Evolutionary conservation across 179 eudicot species (phyloP).

Genomic region (Camellia oleifera): DNA sequence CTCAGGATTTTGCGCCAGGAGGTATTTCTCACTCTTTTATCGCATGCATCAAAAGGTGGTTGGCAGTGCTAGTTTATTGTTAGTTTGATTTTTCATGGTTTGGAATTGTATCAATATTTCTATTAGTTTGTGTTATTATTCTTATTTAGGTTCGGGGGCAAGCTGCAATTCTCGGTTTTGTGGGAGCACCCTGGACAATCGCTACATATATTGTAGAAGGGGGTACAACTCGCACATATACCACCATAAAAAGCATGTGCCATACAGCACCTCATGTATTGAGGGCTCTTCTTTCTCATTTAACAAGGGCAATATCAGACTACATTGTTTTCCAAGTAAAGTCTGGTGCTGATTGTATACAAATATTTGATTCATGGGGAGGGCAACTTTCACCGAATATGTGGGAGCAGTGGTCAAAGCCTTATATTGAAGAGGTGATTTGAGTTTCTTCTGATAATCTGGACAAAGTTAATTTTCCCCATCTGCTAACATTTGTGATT

Average conservation of each 20-base stretch:
- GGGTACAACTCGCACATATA: conserved; percentile 91
- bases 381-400: conserved; percentile 88
- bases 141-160: conserved; percentile 66
- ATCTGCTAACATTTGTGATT: not conserved
- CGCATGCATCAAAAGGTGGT: not conserved
- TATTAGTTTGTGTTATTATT: not conserved
- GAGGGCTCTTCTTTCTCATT: conserved; percentile 69
- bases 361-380: conserved; percentile 99
- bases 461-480: not conserved
- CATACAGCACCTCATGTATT: conserved; percentile 80
- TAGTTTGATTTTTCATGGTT: not conserved
- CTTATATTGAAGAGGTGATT: conserved; percentile 79
- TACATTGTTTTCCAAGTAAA: conserved; percentile 80
- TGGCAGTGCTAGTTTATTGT: not conserved
- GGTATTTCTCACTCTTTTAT: conserved; percentile 41
- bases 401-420: conserved; percentile 99
- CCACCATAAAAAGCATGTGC: conserved; percentile 89
- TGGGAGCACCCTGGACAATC: conserved; percentile 99
- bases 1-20: conserved; percentile 70
- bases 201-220: conserved; percentile 98
- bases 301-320: conserved; percentile 75
- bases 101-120: not conserved
- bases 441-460: not conserved
- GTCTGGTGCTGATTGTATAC: conserved; percentile 95
- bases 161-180: conserved; percentile 96